Conservation (phyloP, 2,329 filamentous ascomycete species). For the Pseudocercospora eumusae region DNA sequence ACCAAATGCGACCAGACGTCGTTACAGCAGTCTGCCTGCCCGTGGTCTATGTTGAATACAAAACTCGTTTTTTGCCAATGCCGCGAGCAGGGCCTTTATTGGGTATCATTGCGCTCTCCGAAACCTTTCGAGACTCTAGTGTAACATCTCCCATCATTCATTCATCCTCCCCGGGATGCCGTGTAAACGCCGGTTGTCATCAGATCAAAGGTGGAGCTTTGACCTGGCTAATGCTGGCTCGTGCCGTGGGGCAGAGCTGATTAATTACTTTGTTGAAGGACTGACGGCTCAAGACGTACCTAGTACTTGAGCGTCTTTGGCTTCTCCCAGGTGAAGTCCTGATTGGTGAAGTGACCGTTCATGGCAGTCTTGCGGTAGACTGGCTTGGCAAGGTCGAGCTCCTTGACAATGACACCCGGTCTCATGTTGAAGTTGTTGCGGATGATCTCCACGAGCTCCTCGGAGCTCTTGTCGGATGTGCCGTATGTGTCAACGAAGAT, state of each 20-base stretch:
- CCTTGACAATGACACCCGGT: slow-evolving; percentile 97
- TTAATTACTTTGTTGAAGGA: slow-evolving; percentile 17
- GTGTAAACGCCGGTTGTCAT: slow-evolving; percentile 24
- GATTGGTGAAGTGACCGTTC: slow-evolving; percentile 99
- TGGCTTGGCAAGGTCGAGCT: slow-evolving; percentile 90
- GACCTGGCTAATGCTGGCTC: slow-evolving; percentile 18
- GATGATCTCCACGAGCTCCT: slow-evolving; percentile 95
- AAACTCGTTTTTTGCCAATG: slow-evolving; percentile 26
- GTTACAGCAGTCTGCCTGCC: slow-evolving; percentile 22
- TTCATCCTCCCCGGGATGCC: slow-evolving; percentile 10
- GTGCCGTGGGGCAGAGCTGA: slow-evolving; percentile 12
- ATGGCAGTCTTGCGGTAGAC: slow-evolving; percentile 99
- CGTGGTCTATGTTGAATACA: slow-evolving; percentile 34
- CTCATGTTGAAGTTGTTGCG: slow-evolving; percentile 95
- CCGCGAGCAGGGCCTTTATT: slow-evolving; percentile 31
- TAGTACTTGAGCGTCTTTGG: slow-evolving; percentile 93
- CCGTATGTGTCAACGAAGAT: slow-evolving; percentile 98
- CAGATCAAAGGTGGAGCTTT: slow-evolving; percentile 11
- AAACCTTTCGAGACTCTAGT: slow-evolving; percentile 25
- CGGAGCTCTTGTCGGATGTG: slow-evolving; percentile 83
- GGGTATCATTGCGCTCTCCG: slow-evolving; percentile 34
- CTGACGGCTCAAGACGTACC: slow-evolving; percentile 37
- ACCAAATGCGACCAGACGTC: slow-evolving; percentile 14
- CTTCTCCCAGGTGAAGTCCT: slow-evolving; percentile 97
- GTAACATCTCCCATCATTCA: slow-evolving; percentile 15